Evolutionary conservation across 2,329 filamentous ascomycete species (phyloP).

Genomic region (Fusarium sterilihyphosum): DNA sequence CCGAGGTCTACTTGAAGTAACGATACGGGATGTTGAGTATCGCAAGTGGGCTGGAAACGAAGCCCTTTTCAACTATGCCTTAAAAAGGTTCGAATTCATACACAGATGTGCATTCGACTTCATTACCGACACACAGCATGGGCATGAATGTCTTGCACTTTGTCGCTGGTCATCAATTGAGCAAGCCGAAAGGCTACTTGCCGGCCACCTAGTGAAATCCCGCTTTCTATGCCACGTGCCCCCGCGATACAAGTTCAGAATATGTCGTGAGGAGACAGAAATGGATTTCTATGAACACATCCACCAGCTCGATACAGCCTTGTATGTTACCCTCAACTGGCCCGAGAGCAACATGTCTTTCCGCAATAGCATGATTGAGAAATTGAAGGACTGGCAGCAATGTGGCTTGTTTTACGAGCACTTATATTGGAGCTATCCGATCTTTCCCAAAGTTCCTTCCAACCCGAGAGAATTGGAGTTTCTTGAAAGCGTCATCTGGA

Average conservation of each 20-base stretch:
- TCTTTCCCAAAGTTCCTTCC: fast-evolving
- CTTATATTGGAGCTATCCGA: fast-evolving
- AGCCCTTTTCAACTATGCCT: fast-evolving
- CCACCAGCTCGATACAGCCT: neutral
- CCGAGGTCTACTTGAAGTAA: neutral
- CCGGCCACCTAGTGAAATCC: fast-evolving
- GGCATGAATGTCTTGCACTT: neutral
- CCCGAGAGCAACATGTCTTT: fast-evolving
- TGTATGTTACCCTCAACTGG: fast-evolving
- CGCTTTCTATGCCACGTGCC: neutral
- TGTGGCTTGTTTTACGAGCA: fast-evolving
- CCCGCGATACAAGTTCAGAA: too few relatives aligned
- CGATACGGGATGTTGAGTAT: too few relatives aligned
- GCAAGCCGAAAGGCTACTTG: fast-evolving
- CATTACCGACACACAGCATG: fast-evolving
- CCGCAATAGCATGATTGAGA: fast-evolving
- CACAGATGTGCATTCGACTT: neutral
- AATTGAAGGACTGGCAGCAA: neutral
- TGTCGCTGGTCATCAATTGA: neutral
- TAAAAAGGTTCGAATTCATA: neutral
- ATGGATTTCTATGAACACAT: too few relatives aligned
- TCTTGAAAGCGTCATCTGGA: fast-evolving
- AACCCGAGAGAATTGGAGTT: neutral
- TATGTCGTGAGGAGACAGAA: too few relatives aligned
- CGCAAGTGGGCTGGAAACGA: fast-evolving